These are phyloP conservation scores for Aureococcus anophagefferens DNA, from an alignment of 108 stramenopile genomes.

Conservation along the genomic window DNA sequence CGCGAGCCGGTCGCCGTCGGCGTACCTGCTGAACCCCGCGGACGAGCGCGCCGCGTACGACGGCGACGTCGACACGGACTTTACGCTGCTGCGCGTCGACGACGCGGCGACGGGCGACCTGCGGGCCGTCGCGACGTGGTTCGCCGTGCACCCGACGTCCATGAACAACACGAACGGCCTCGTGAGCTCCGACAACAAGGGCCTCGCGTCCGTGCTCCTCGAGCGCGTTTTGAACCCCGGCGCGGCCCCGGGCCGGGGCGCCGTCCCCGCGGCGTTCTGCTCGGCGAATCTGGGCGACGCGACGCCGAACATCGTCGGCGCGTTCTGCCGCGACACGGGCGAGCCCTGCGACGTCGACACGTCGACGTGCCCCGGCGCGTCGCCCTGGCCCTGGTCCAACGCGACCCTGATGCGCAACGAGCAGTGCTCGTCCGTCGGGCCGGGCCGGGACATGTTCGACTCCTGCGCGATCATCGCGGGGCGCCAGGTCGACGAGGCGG, in stretches of 20 bases:
- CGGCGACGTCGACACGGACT: conserved; percentile 47
- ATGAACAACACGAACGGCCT: conserved; percentile 51
- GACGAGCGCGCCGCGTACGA: conserved; percentile 39
- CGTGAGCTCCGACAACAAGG: conserved; percentile 51
- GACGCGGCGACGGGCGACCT: neutral
- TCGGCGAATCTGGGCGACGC: conserved; percentile 56
- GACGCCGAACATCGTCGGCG: conserved; percentile 48
- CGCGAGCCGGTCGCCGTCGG: conserved; percentile 49
- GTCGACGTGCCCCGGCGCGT: conserved; percentile 38
- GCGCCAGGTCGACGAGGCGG: conserved; percentile 36
- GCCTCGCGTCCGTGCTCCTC: conserved; percentile 47
- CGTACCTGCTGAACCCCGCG: conserved; percentile 46
- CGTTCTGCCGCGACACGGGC: conserved; percentile 44
- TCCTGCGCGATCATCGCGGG: conserved; percentile 44
- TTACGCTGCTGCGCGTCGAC: conserved; percentile 33
- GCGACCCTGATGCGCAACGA: conserved; percentile 7
- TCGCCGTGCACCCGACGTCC: conserved; percentile 51
- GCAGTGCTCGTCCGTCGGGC: conserved; percentile 41
- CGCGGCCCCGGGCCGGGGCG: no score
- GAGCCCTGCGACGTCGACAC: conserved; percentile 37
- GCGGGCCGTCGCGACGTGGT: conserved; percentile 47
- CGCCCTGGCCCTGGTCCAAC: neutral
- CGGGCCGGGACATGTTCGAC: conserved; percentile 47
- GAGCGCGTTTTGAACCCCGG: no score
- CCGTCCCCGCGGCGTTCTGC: conserved; percentile 52